These are phyloP conservation scores for Mayamaea pseudoterrestris DNA, from an alignment of 108 stramenopile genomes.

Conservation along the genomic window DNA sequence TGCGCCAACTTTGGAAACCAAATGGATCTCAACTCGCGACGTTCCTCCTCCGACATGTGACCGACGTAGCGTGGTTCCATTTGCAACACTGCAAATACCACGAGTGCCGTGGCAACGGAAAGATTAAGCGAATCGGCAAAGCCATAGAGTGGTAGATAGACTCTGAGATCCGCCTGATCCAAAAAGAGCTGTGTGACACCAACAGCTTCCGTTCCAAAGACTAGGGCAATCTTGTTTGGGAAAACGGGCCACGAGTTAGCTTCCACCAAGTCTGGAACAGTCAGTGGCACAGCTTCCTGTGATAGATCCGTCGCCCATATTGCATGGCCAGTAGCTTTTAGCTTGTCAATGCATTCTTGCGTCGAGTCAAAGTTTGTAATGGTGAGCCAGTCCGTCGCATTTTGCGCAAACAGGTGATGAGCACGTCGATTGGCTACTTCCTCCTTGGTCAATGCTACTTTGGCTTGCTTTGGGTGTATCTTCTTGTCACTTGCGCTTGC, in stretches of 20 bases:
- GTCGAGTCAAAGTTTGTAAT: slow-evolving; percentile 60
- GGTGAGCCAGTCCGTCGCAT: slow-evolving; percentile 78
- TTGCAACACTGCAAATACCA: slow-evolving; percentile 67
- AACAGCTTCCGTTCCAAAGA: slow-evolving; percentile 84
- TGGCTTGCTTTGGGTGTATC: background rate
- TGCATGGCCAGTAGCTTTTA: slow-evolving; percentile 36
- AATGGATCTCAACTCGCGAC: slow-evolving; percentile 26
- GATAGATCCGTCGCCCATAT: slow-evolving; percentile 81
- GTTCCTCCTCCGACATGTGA: slow-evolving; percentile 45
- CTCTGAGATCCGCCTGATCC: slow-evolving; percentile 58
- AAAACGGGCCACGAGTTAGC: slow-evolving; percentile 20
- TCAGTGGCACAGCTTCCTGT: slow-evolving; percentile 61
- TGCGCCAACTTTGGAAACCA: slow-evolving; percentile 77
- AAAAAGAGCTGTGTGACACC: slow-evolving; percentile 77
- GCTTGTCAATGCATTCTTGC: slow-evolving; percentile 44
- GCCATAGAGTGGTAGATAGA: slow-evolving; percentile 80
- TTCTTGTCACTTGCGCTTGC: slow-evolving; percentile 1
- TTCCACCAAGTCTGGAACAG: slow-evolving; percentile 17
- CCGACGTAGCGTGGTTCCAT: slow-evolving; percentile 64
- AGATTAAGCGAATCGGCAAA: slow-evolving; percentile 89
- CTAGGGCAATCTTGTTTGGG: slow-evolving; percentile 81
- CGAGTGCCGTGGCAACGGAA: slow-evolving; percentile 78
- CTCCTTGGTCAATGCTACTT: slow-evolving; percentile 13
- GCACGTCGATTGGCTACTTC: slow-evolving; percentile 43
- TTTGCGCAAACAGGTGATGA: slow-evolving; percentile 80